Percentiles rank a stretch among this genome's conserved stretches.
Evolutionary conservation across 2,329 filamentous ascomycete genomes (phyloP).

Genomic region (Penicillium digitatum): DNA sequence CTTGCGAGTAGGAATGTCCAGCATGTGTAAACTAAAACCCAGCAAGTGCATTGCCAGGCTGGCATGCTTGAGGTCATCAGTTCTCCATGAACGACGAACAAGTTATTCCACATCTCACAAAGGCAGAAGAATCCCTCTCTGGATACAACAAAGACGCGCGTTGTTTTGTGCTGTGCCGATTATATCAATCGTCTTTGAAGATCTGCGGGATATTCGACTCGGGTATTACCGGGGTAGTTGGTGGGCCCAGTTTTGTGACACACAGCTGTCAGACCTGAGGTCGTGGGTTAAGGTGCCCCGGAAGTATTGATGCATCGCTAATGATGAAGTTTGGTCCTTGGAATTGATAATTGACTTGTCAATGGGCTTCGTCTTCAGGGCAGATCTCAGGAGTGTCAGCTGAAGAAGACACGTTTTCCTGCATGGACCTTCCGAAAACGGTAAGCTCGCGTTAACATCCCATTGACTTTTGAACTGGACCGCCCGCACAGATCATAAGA

Average conservation of each 20-base stretch:
- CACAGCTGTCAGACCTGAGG: background rate
- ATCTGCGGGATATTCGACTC: background rate
- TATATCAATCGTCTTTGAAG: background rate
- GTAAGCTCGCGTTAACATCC: slow-evolving; percentile 1
- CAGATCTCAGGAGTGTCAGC: background rate
- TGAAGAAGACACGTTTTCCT: slow-evolving; percentile 8
- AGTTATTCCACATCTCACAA: no score
- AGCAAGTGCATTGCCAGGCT: no score
- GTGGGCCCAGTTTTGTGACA: slow-evolving; percentile 13
- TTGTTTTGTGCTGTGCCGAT: no score
- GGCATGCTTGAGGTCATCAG: no score
- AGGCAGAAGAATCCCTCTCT: no score
- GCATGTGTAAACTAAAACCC: no score
- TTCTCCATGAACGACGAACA: no score
- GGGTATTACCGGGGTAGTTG: background rate
- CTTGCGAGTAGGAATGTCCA: no score
- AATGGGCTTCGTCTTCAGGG: background rate
- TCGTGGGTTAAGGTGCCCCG: background rate
- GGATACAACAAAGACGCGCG: no score
- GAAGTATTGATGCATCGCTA: background rate
- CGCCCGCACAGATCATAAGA: background rate
- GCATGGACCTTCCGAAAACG: slow-evolving; percentile 22
- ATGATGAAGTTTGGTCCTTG: background rate
- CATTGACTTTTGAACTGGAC: background rate
- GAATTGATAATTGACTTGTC: background rate